Base-by-base conservation (phyloP, 192 early-diverging fungal genomes). In the Entomortierella lignicola region DNA sequence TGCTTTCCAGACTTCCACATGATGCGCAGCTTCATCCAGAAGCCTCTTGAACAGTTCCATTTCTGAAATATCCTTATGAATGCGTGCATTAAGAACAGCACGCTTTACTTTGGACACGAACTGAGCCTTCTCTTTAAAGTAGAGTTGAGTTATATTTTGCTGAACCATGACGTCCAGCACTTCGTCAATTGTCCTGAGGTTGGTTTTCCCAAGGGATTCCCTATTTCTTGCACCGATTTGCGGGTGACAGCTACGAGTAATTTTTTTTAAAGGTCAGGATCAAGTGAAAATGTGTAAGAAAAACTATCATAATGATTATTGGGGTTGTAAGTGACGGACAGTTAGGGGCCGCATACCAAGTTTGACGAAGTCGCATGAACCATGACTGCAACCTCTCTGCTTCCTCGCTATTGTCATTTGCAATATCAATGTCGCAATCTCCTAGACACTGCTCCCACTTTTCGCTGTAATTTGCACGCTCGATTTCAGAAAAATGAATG, bases 191-290 rank as follows among this genome's bases (percentile, higher is more conserved):
- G 83, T 86, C 18, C 75, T 66, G 30, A 91, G 29, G 29, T 72
- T 72, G 29, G 71, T 71, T 17, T 57, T 81, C 30, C 88, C 88
- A 20, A 91, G 71, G 20, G 75, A 47, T 7, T 66, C 77, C 51
- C 75, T 57, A 80, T 86, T 85, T 42, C 86, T 62, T 6, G 56
- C 53, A 41, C 86, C 89, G 44, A 87, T 81, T 63, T 86, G 85
- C n/a, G 87, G 86, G 56, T 90, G 87, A 55, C 87, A 88, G 44
- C 88, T 72, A n/a, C n/a, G n/a, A n/a, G n/a, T n/a, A n/a, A n/a
- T n/a, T n/a, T n/a, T n/a, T n/a, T n/a, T n/a, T n/a, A n/a, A n/a
- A n/a, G n/a, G n/a, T n/a, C n/a, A n/a, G n/a, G n/a, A n/a, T n/a
- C n/a, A n/a, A n/a, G n/a, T n/a, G n/a, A n/a, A n/a, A n/a, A n/a